Base-by-base conservation (phyloP, 1,284 basidiomycete genomes). In the Stereum hirsutum region DNA sequence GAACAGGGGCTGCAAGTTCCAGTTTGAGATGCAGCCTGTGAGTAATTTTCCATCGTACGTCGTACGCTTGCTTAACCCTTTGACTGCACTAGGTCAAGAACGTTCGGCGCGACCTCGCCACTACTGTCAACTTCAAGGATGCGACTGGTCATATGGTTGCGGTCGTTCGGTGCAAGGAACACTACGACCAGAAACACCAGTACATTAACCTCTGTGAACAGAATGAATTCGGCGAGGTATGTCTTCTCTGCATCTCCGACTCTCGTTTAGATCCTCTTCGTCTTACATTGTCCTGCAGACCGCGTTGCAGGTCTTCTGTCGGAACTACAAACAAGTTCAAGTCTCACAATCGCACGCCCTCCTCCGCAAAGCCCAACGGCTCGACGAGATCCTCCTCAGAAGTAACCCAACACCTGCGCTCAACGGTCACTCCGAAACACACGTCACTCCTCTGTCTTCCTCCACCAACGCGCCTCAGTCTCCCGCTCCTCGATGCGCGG, bases 11-110 rank as follows among this genome's bases (percentile, higher is more conserved):
- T 80, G 83, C 64, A 82, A 74, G 51, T 88, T 98, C 51, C 92
- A 88, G 15, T 97, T 98, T 60, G 91, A 96, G 64, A 76, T 97
- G 37, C 79, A 83, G 51, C 75, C 85, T 37, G 89, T 86, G 52
- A 61, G 87, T 57, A 3, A 10, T 0, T n/a, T 25, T 12, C 19
- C n/a, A 17, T 20, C 25, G 17, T 23, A 10, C 41, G 38, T 19
- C 21, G 19, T 23, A 25, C 23, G 20, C 15, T 49, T 15, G 21
- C 14, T 30, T 47, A 23, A 48, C 51, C 30, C 39, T 44, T 6
- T 14, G 15, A 17, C 24, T 8, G 8, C 40, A 44, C 30, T 49
- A 90, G 88, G 78, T 84, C 21, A 89, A 90, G 62, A 76, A 75
- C 43, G 81, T 75, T 43, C 73, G 79, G 43, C 71, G 81, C 42